Conservation (phyloP, 2,329 filamentous ascomycete genomes). For the Trichocomaceae sp. region DNA sequence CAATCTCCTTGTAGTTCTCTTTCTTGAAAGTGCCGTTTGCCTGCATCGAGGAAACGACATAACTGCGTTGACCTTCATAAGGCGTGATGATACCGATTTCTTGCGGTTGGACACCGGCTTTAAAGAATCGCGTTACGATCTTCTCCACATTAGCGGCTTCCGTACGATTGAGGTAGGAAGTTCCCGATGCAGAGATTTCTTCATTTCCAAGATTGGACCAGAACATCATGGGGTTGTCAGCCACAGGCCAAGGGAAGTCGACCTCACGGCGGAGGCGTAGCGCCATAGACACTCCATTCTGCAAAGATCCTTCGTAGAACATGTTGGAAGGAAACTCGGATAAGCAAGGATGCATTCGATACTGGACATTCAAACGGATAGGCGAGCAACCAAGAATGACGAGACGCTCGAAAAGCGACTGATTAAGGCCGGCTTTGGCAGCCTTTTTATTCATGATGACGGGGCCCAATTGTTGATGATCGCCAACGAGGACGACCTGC, state of each 20-base stretch:
- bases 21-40: constrained; percentile 96
- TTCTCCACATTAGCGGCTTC: constrained; percentile 98
- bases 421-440: constrained; percentile 92
- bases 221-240: constrained; percentile 98
- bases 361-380: constrained; percentile 92
- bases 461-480: constrained; percentile 94
- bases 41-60: constrained; percentile 99
- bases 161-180: constrained; percentile 94
- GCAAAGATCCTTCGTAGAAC: constrained; percentile 97
- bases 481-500: constrained; percentile 95
- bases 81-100: constrained; percentile 98
- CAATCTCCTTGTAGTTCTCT: constrained; percentile 96
- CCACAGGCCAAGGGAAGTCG: constrained; percentile 95
- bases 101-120: constrained; percentile 86
- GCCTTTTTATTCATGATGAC: constrained; percentile 99
- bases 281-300: constrained; percentile 89
- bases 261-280: constrained; percentile 86
- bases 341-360: constrained; percentile 97
- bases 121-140: constrained; percentile 97
- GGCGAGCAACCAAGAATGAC: constrained; percentile 86
- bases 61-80: constrained; percentile 96
- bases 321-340: constrained; percentile 98
- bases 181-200: constrained; percentile 95
- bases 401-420: constrained; percentile 95
- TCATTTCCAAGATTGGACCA: constrained; percentile 98